Conservation (phyloP, 768 basidiomycete species). For the Leccinum fibrillosum region DNA sequence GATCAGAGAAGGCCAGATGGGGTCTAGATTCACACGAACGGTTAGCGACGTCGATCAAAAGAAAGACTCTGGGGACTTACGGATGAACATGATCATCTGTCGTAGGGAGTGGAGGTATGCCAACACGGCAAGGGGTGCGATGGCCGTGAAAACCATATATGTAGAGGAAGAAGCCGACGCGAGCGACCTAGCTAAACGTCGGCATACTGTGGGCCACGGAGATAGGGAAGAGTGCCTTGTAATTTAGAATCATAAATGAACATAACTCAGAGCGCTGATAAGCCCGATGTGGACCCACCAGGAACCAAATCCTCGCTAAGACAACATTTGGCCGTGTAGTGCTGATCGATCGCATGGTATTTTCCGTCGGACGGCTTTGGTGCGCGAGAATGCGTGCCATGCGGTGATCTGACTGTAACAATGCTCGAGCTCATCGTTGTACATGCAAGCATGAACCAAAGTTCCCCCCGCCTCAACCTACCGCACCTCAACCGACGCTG, state of each 20-base stretch:
- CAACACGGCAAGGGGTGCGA: conserved; percentile 69
- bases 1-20: conserved; percentile 64
- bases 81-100: conserved; percentile 51
- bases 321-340: too few relatives aligned
- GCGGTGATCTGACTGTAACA: conserved; percentile 44
- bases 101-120: conserved; percentile 51
- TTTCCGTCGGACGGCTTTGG: neutral
- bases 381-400: neutral
- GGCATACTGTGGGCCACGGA: neutral
- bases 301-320: too few relatives aligned
- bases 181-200: conserved; percentile 48
- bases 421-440: conserved; percentile 66
- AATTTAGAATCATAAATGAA: conserved; percentile 16
- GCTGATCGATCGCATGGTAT: conserved; percentile 12
- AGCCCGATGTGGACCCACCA: too few relatives aligned
- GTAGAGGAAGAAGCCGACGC: conserved; percentile 78
- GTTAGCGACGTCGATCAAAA: conserved; percentile 1
- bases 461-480: conserved; percentile 42
- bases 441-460: conserved; percentile 34
- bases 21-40: conserved; percentile 40
- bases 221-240: conserved; percentile 43
- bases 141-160: conserved; percentile 57
- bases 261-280: too few relatives aligned
- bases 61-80: conserved; percentile 39
- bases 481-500: conserved; percentile 59